Percentiles rank a stretch among this genome's conserved stretches.
Conservation (phyloP, 208 protist genomes). For the Leishmania tarentolae region DNA sequence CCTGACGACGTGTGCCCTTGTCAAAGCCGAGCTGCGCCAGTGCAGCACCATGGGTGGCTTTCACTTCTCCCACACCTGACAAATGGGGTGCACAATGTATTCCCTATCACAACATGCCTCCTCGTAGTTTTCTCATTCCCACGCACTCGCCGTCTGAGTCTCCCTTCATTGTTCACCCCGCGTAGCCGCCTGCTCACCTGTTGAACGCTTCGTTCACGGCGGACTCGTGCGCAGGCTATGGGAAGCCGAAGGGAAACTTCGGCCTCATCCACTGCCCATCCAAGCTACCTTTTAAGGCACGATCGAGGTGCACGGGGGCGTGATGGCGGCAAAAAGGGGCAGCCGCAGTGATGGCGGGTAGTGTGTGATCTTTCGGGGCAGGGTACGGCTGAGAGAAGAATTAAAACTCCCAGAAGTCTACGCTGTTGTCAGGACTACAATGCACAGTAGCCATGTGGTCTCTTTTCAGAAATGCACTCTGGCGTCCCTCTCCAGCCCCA, state of each 20-base stretch:
- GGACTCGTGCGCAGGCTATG: no score
- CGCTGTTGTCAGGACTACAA: constrained; percentile 24
- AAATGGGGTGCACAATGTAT: not conserved
- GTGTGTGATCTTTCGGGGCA: constrained; percentile 38
- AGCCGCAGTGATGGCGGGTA: constrained; percentile 5
- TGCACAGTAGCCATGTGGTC: not conserved
- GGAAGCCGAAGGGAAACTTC: not conserved
- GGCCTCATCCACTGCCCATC: constrained; percentile 71
- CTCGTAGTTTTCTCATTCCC: not conserved
- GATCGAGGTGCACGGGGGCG: constrained; percentile 68
- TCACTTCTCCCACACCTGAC: not conserved
- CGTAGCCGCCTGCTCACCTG: not conserved
- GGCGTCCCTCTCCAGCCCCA: not conserved
- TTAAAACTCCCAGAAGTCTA: constrained; percentile 38
- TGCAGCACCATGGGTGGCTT: not conserved
- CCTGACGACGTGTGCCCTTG: not conserved
- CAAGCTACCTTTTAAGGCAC: constrained; percentile 68
- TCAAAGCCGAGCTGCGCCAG: not conserved
- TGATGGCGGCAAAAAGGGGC: constrained; percentile 40
- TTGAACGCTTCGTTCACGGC: not conserved
- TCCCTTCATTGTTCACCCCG: not conserved
- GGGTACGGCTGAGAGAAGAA: constrained; percentile 36
- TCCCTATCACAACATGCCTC: no score
- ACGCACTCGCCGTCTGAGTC: not conserved
- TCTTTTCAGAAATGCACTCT: not conserved